phyloP scores from a whole-genome alignment of 371 early-diverging fungal species.

The Mortierella sp. region DNA sequence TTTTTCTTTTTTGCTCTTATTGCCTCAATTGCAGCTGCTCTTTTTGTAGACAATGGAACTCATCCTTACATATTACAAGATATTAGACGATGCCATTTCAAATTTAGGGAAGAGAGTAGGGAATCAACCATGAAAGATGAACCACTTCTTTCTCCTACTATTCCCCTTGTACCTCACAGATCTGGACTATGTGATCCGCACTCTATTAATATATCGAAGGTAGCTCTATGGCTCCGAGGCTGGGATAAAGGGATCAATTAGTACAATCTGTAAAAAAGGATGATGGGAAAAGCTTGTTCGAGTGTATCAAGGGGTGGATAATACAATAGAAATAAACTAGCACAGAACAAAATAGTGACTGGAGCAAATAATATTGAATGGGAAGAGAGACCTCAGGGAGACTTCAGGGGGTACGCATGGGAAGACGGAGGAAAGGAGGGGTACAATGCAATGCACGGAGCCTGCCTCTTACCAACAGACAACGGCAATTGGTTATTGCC shows the following conservation, averaged over 20 bases:
- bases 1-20: too few species aligned
- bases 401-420: slow-evolving; percentile 16
- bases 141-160: background rate
- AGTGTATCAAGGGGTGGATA: background rate
- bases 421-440: slow-evolving; percentile 10
- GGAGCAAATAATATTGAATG: background rate
- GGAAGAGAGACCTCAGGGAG: slow-evolving; percentile 8
- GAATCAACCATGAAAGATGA: slow-evolving; percentile 3
- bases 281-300: background rate
- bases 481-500: background rate
- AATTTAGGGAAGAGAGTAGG: background rate
- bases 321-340: background rate
- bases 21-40: too few species aligned
- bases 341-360: background rate
- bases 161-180: slow-evolving; percentile 14
- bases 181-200: background rate
- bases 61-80: too few species aligned
- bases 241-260: background rate
- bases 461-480: slow-evolving; percentile 1
- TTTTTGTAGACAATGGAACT: too few species aligned
- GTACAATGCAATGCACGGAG: slow-evolving; percentile 7
- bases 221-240: background rate
- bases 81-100: too few species aligned
- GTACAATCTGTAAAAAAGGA: background rate
- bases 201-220: slow-evolving; percentile 1